Conservation (phyloP, 2,329 filamentous ascomycete species). For the Microcera coccophila region DNA sequence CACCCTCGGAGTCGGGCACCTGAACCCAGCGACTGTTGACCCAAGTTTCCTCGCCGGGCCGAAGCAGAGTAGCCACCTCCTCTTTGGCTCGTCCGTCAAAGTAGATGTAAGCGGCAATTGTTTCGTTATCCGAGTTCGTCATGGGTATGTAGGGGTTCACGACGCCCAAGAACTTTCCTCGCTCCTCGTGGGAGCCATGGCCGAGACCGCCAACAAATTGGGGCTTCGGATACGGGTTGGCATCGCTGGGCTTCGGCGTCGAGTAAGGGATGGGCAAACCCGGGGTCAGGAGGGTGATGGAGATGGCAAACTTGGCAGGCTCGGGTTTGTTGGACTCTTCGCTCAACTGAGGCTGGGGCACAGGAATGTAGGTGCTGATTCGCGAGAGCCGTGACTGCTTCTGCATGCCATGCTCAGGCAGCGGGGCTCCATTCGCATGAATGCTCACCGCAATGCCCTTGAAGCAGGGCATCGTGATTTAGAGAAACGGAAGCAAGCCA, state of each 20-base stretch:
- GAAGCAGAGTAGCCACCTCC: slow-evolving; percentile 88
- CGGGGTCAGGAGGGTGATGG: slow-evolving; percentile 89
- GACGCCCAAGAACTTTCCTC: slow-evolving; percentile 47
- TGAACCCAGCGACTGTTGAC: slow-evolving; percentile 98
- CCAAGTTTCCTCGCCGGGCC: slow-evolving; percentile 96
- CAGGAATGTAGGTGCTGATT: slow-evolving; percentile 96
- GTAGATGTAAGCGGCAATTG: slow-evolving; percentile 97
- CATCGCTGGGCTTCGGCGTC: slow-evolving; percentile 71
- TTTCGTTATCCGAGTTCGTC: slow-evolving; percentile 91
- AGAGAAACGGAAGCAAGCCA: slow-evolving; percentile 9
- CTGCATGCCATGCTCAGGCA: slow-evolving; percentile 91
- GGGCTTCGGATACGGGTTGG: slow-evolving; percentile 75
- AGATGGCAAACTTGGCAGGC: slow-evolving; percentile 95
- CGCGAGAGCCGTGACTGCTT: slow-evolving; percentile 86
- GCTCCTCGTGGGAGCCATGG: slow-evolving; percentile 49
- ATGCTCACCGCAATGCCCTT: slow-evolving; percentile 98
- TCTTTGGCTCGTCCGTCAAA: slow-evolving; percentile 95
- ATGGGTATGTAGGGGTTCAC: slow-evolving; percentile 86
- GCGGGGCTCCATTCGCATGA: slow-evolving; percentile 73
- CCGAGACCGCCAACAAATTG: slow-evolving; percentile 72
- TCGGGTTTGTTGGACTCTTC: slow-evolving; percentile 69
- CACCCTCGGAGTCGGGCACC: slow-evolving; percentile 83
- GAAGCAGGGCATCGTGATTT: slow-evolving; percentile 79
- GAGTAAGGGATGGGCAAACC: slow-evolving; percentile 90
- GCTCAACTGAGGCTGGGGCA: slow-evolving; percentile 75